phyloP scores from a whole-genome alignment of 1,139 yeast species.

The Kodamaea arcana region DNA sequence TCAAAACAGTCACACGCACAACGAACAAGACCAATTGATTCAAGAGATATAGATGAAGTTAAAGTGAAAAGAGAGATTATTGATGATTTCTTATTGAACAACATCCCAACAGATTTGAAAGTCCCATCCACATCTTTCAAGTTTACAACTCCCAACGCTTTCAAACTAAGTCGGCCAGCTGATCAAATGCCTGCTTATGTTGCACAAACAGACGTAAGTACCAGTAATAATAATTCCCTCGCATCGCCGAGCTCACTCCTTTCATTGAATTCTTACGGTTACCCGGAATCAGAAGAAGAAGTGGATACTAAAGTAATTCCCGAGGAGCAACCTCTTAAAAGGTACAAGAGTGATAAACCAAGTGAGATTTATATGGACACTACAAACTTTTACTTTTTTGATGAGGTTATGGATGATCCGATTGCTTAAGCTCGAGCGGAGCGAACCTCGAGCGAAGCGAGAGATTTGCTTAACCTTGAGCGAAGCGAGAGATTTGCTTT shows the following conservation, averaged over 20 bases:
- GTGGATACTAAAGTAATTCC: conserved; percentile 1
- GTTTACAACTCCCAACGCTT: conserved; percentile 5
- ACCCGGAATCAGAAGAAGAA: conserved; percentile 18
- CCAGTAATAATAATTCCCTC: conserved; percentile 17
- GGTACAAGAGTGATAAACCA: conserved; percentile 1
- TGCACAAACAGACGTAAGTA: conserved; percentile 5
- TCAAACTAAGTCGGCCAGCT: conserved; percentile 1
- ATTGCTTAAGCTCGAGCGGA: too few species aligned
- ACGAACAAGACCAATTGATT: background rate
- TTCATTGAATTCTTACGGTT: conserved; percentile 27
- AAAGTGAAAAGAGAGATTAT: conserved; percentile 40
- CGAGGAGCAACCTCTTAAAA: conserved; percentile 4
- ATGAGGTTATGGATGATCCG: conserved; percentile 27
- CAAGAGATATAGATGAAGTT: conserved; percentile 19
- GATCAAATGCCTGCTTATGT: conserved; percentile 2
- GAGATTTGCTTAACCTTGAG: too few species aligned
- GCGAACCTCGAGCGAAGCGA: too few species aligned
- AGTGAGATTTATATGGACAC: conserved; percentile 9
- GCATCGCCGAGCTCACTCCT: conserved; percentile 36
- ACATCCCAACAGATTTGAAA: conserved; percentile 28
- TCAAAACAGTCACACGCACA: too few species aligned
- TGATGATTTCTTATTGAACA: conserved; percentile 37
- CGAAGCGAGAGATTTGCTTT: too few species aligned
- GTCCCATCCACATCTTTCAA: conserved; percentile 8
- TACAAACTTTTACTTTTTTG: conserved; percentile 23